Evolutionary conservation across 1,139 yeast genomes (phyloP), one percentile per base, ranked within the genome.

Genomic region (Suhomyces choctaworum): DNA sequence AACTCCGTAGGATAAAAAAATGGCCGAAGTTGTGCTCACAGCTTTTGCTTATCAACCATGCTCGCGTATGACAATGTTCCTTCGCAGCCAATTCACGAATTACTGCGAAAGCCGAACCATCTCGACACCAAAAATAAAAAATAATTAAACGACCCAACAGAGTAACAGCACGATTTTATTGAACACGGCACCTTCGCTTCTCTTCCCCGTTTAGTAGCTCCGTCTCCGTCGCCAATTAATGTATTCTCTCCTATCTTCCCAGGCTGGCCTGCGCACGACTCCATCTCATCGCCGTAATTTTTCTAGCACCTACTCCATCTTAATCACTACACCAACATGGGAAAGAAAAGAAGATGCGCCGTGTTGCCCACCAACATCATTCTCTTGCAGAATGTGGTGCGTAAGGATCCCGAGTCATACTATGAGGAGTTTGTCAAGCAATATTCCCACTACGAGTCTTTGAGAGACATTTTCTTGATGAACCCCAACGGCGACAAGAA

Each of bases 361-460:
- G 73, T 88, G 37, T 69, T 90, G 56, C 97, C 97, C 13, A 86
- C 90, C 17, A 92, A 92, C 62, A 86, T 92, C 54, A 90, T 95
- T 32, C 66, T 90, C 43, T 67, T 92, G 45, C 98, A 94, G 64
- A 92, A 94, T 58, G 75, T 92, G 41, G 95, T 92, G 9, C 82
- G 90, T 54, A 73, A 97, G 50, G 98, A 92, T 56, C 97, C 98
- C 3, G 84, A 78, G 43, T 88, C 97, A 0, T 94, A 92, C 60
- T 79, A 80, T 45, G 98, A 94, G 60, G 99, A 92, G 61, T 92
- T 92, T 60, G 59, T 82, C 32, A 94, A 89, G 51, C 98, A 94
- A 58, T 88, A 82, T 58, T 77, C 92, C 36, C 98, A 94, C 59
- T 92, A 92, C 60, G 89, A 85, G 57, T 85, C 97, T 1, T 66